Evolutionary conservation across 2,329 filamentous ascomycete genomes (phyloP), one percentile per base, ranked within the genome.

Genomic region (Calonectria ilicicola): DNA sequence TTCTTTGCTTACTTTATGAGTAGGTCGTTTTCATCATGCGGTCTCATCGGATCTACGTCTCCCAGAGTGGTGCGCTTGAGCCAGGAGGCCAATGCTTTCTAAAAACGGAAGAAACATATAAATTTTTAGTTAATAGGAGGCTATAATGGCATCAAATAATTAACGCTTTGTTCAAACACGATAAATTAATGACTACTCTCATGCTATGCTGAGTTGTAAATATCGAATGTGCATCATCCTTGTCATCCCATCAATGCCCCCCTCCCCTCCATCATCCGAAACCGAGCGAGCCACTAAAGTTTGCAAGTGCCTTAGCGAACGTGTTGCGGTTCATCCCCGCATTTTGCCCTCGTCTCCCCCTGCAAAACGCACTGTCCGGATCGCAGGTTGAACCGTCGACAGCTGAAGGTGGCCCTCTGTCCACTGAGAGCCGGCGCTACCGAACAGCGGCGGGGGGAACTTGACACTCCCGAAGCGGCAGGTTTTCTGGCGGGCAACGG

Each of bases 361-460:
- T 42, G 15, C 32, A 26, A 10, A 6, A 64, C 15, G 21, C 49
- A 23, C 32, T 35, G 53, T 26, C 27, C 63, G 63, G 46, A 65
- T 53, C 63, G 29, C 44, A 53, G 63, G 46, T 65, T 65, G 44
- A 26, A 29, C 63, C 63, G 63, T 51, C 46, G 63, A 21, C 32
- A 38, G 63, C 27, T 38, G 21, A 23, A 27, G 42, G 63, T 38
- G 12, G 32, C 53, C 53, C 29, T 32, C 29, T 17, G 9, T 19
- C 32, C 53, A 38, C 32, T 58, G 53, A 35, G 17, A 40, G 32
- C 32, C 53, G 53, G 53, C 51, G 51, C 51, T 58, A 58, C 32
- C 19, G 17, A 58, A 12, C 19, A 15, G 12, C n/a, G 53, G 29
- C 53, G 32, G 35, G 32, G 23, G 53, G 53, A 32, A 12, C 21